phyloP scores from a whole-genome alignment of 306 rosid genomes.

The Quercus suber region DNA sequence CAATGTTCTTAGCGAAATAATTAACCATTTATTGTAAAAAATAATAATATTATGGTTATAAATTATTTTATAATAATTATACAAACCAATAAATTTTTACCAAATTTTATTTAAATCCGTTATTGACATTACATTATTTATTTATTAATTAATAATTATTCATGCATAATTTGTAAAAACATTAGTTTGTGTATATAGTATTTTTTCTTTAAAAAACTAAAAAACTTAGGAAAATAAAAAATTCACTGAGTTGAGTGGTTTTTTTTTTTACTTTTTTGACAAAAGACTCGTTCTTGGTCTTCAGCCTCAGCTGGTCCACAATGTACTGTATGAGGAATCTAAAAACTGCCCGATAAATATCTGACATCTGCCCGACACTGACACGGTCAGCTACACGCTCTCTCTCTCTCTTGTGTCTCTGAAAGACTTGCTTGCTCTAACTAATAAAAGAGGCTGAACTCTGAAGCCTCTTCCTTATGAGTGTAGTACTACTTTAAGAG shows the following conservation, averaged over 20 bases:
- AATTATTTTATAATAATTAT: no score
- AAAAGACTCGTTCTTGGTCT: background rate
- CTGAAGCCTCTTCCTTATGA: background rate
- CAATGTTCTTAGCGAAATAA: no score
- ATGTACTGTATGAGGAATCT: constrained; percentile 27
- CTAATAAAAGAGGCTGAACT: no score
- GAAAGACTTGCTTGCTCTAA: background rate
- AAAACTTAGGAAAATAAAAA: background rate
- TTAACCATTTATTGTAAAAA: no score
- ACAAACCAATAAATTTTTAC: no score
- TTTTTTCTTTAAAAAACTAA: background rate
- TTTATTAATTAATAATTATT: no score
- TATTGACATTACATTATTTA: no score
- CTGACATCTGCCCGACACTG: constrained; percentile 58
- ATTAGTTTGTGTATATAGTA: accelerated
- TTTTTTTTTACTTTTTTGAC: background rate
- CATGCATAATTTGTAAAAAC: no score
- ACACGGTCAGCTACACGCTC: constrained; percentile 46
- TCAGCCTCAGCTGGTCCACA: constrained; percentile 17
- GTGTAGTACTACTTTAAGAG: constrained; percentile 19
- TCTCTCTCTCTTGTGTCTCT: constrained; percentile 12
- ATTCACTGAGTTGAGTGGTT: background rate
- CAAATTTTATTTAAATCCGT: no score
- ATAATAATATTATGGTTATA: no score
- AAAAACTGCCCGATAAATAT: constrained; percentile 46